Evolutionary conservation across 2,329 filamentous ascomycete genomes (phyloP), one percentile per base, ranked within the genome.

Genomic region (Aspergillus sp.): DNA sequence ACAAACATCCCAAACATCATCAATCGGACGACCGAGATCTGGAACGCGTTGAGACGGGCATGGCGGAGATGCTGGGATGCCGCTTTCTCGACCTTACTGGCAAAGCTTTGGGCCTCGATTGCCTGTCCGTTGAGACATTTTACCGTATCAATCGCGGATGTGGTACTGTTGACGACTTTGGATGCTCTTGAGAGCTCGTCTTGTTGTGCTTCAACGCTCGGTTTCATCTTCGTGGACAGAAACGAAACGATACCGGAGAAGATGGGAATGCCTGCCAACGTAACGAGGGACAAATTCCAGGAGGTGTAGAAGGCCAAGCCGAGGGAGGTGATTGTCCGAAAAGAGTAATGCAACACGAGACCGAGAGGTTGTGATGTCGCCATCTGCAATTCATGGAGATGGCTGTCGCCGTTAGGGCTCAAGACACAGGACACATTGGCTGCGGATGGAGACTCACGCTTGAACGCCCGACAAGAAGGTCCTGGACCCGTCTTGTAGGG

Each of bases 271-370:
- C 85, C 87, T 0, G 87, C 82, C 3, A 96, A 76, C 10, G 93
- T 86, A 2, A 95, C 85, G 0, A 96, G 76, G 0, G 92, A 91
- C 14, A 97, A 78, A 56, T 87, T 87, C 90, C 89, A 97, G 0
- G 89, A 94, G 61, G 83, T 88, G 66, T 84, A 87, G 25, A 97
- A 80, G 0, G 91, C 90, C 1, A 97, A 76, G 0, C 74, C 76
- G 1, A 96, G 72, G 7, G 88, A 88, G 4, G 83, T 82, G 4
- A 87, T 29, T 0, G 85, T 80, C 3, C 87, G 84, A n/a, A 88
- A 76, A 0, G 83, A 60, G 55, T 88, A 85, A 54, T 85, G 81
- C 6, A 88, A 64, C 1, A 88, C 69, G 42, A 87, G 82, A 0
- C 91, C 92, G 0, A 97, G 76, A 0, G 91, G 87, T 59, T 94